A percentile compares a stretch with the other conserved stretches of the same genome.
Conservation (phyloP, 169 alveolate species). For the Cryptosporidium parvum region DNA sequence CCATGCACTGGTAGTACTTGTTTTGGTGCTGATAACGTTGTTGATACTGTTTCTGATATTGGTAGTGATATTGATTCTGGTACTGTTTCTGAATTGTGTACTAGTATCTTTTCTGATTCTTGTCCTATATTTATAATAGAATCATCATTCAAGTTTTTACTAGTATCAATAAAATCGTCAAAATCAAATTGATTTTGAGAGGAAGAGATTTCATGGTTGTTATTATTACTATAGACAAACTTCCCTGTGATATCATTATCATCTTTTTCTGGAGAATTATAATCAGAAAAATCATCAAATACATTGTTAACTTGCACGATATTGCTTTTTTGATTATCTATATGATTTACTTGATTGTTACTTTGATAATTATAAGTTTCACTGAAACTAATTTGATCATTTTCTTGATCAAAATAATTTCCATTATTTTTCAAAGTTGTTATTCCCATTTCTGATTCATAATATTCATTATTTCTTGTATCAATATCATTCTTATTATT, state of each 20-base stretch:
- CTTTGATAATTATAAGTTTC: neutral
- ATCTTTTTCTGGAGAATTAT: neutral
- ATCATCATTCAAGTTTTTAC: neutral
- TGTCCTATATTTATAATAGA: neutral
- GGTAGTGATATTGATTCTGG: neutral
- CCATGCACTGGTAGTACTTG: neutral
- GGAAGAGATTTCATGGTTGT: neutral
- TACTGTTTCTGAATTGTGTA: neutral
- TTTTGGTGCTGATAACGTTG: neutral
- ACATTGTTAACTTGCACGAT: neutral
- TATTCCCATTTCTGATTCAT: neutral
- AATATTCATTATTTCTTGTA: neutral
- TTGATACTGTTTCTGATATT: neutral
- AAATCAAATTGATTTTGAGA: neutral
- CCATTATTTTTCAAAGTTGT: neutral
- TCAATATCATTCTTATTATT: neutral
- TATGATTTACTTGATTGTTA: neutral
- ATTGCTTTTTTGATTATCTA: neutral
- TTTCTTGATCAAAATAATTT: neutral
- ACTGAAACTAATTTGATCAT: neutral
- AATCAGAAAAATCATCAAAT: neutral
- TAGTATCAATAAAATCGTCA: neutral
- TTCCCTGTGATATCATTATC: neutral
- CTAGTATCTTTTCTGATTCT: neutral
- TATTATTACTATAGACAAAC: neutral